Evolutionary conservation across 176 grass and related monocot species (phyloP), one percentile per base, ranked within the genome.

Genomic region (Tillandsia leiboldiana): DNA sequence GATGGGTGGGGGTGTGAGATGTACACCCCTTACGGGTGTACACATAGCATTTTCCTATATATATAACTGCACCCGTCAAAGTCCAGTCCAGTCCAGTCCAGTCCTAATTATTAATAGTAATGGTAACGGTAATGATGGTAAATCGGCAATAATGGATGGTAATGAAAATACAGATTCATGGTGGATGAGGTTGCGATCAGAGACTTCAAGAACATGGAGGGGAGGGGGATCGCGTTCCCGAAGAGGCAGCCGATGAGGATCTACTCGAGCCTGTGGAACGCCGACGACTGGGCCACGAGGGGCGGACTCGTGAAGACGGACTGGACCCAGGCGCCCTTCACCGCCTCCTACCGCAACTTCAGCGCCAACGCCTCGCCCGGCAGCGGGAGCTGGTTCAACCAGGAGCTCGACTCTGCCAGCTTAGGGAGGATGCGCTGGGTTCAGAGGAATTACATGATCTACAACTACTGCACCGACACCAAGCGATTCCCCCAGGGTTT

Each of bases 391-490:
- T 82, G 80, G 79, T 68, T 68, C 49, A 54, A 57, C 67, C 67
- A 80, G 66, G 68, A 15, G 49, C 67, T 72, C 52, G 67, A 72
- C 67, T 67, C 70, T 14, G 2, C 71, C 53, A 68, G 42, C 4
- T 2, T 51, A 48, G 50, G 74, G 12, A 73, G 84, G 75, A 63
- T 90, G 51, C 79, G 74, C 53, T 72, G 78, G 17, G 77, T 80
- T 1, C 59, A 80, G 18, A 58, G 53, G 1, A 81, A 78, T n/a
- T 67, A 66, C 72, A 85, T 72, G 77, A 67, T 92, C 48, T 92
- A 92, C 28, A 75, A 92, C 67, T 92, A 83, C 63, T 92, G 85
- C 79, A 74, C 17, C 20, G 89, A 92, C 63, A 2, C 14, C 8
- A 86, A 70, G 50, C 75, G 77, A 70, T 90, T 73, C 51, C 75